Base-by-base conservation (phyloP, 805 yeast genomes). In the Candida hungchunana region DNA sequence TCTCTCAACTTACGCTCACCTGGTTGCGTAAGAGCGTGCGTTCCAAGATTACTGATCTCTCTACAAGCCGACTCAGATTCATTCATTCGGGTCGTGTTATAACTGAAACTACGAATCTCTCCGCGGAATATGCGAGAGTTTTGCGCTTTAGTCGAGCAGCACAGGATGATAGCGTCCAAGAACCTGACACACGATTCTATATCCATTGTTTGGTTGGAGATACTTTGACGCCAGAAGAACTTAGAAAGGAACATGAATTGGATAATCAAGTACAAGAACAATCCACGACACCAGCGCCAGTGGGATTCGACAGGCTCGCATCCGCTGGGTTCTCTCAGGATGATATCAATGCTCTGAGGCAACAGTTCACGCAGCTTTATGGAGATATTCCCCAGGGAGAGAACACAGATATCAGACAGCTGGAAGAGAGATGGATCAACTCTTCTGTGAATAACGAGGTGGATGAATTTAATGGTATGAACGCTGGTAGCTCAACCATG, bases 401-500 rank as follows among this genome's bases (percentile, higher is more conserved):
- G 14, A 23, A 26, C 24, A 73, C 69, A 15, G 84, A 71, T 39
- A 58, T 79, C 2, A 56, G 86, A 33, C 80, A 79, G 44, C 57
- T 86, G 39, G 96, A 87, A 54, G 96, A 87, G 47, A 68, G 85
- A 38, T 88, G 96, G 95, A 82, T 87, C 42, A 93, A 87, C 46
- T 77, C 81, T 31, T 82, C 87, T 1, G 83, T 75, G 5, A 43
- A 43, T 16, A 71, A 71, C 37, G 73, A 58, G 13, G 47, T 52
- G 40, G 70, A 70, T 34, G 71, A 67, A 36, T 69, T 68, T 35
- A 73, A 66, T 32, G 71, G 64, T 32, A 66, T 67, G 23, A 63
- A 72, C 12, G 60, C 59, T 13, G 61, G 66, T 16, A 55, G 59
- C 28, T 55, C 62, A 2, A 48, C 63, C 20, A 57, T 64, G 40